A percentile compares a stretch with the other conserved stretches of the same genome.
Evolutionary conservation across 305 asterid genomes (phyloP).

Genomic region (Ilex paraguariensis): DNA sequence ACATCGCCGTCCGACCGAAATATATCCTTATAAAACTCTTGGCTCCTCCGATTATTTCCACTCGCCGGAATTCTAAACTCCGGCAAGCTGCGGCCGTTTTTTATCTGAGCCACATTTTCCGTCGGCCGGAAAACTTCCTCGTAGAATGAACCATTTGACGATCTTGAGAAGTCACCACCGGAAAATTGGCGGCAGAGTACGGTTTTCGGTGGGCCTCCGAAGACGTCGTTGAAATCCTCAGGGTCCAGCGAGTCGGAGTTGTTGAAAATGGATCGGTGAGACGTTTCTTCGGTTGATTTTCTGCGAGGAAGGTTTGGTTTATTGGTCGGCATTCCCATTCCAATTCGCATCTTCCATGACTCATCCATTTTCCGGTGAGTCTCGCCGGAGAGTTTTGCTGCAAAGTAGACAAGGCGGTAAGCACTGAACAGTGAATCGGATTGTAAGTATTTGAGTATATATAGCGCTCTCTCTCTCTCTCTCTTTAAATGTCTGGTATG

Average conservation of each 20-base stretch:
- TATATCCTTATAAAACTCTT: constrained; percentile 49
- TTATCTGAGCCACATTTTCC: constrained; percentile 27
- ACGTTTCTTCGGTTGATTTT: constrained; percentile 30
- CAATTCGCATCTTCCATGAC: constrained; percentile 63
- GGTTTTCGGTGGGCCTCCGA: constrained; percentile 78
- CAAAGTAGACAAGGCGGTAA: constrained; percentile 9
- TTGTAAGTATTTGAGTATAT: no score
- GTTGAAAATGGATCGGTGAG: constrained; percentile 20
- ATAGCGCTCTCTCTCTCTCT: no score
- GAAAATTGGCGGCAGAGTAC: constrained; percentile 54
- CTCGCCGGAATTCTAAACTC: constrained; percentile 56
- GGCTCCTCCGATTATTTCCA: constrained; percentile 13
- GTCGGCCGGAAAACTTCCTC: constrained; percentile 50
- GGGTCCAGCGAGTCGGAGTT: constrained; percentile 29
- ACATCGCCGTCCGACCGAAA: constrained; percentile 64
- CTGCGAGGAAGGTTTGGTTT: constrained; percentile 34
- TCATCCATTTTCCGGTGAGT: constrained; percentile 49
- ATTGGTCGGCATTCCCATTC: constrained; percentile 33
- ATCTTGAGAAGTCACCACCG: constrained; percentile 18
- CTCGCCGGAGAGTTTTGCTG: constrained; percentile 5
- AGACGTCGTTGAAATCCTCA: constrained; percentile 69
- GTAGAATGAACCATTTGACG: constrained; percentile 23
- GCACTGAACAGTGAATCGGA: constrained; percentile 13
- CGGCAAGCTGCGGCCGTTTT: constrained; percentile 52
- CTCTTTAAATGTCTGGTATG: no score